Conservation (phyloP, 495 filamentous ascomycete genomes). For the Talaromyces stipitatus region DNA sequence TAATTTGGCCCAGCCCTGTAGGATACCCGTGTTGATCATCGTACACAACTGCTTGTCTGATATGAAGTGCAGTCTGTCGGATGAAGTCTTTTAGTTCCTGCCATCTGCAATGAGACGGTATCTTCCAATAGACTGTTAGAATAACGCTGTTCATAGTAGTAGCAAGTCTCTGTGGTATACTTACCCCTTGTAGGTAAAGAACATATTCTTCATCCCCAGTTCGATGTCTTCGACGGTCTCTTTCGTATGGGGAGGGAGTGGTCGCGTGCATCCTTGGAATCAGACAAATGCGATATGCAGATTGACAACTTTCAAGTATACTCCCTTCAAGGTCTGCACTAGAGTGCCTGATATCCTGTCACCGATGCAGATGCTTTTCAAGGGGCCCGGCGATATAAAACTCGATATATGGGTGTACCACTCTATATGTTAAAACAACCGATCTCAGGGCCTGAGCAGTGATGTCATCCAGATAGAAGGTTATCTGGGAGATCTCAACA, state of each 20-base stretch:
- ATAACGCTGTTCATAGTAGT: not conserved
- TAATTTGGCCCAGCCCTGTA: constrained; percentile 40
- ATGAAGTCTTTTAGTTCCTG: constrained; percentile 43
- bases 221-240: constrained; percentile 23
- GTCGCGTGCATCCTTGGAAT: constrained; percentile 1
- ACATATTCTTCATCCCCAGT: constrained; percentile 40
- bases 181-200: constrained; percentile 39
- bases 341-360: not conserved
- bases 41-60: constrained; percentile 41
- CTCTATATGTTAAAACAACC: not conserved
- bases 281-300: constrained; percentile 22
- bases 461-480: not conserved
- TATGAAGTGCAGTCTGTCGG: constrained; percentile 39
- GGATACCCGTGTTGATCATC: constrained; percentile 39
- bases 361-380: not conserved
- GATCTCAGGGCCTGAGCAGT: not conserved
- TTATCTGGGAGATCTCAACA: not conserved
- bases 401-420: not conserved
- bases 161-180: constrained; percentile 8
- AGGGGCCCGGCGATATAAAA: not conserved
- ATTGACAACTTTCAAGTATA: not conserved
- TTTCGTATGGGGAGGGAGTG: constrained; percentile 14
- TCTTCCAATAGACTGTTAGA: constrained; percentile 18
- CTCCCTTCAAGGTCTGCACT: not conserved
- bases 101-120: constrained; percentile 41